Percentiles rank a stretch among this genome's conserved stretches.
These are phyloP conservation scores for Dichotomopilus funicola DNA, from an alignment of 2,329 filamentous ascomycete genomes.

Conservation along the genomic window DNA sequence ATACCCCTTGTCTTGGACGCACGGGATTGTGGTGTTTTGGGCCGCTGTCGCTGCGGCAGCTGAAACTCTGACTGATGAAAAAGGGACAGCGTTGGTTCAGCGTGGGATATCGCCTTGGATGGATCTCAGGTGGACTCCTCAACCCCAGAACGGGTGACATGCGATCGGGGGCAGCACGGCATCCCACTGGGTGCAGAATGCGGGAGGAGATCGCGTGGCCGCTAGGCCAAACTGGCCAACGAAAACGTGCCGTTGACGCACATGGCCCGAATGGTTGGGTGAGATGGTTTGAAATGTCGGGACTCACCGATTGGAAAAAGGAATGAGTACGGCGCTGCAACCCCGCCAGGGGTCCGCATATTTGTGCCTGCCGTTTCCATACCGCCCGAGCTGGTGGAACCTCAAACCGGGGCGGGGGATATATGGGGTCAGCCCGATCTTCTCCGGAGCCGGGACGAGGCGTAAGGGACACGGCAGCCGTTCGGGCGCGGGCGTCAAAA, in stretches of 20 bases:
- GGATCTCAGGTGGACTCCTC: neutral
- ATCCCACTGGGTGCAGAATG: constrained; percentile 19
- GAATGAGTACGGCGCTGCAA: constrained; percentile 39
- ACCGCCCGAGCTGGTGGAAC: constrained; percentile 22
- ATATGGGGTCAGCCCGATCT: neutral
- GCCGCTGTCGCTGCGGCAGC: neutral
- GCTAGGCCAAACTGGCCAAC: constrained; percentile 37
- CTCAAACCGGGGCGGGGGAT: neutral
- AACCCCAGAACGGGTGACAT: neutral
- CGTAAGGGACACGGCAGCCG: neutral
- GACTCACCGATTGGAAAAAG: constrained; percentile 52
- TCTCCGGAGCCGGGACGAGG: constrained; percentile 3
- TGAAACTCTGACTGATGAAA: constrained; percentile 19
- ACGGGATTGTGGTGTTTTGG: neutral
- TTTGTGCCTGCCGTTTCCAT: constrained; percentile 38
- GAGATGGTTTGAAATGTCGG: constrained; percentile 22
- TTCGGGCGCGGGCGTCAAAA: neutral
- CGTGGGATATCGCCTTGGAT: constrained; percentile 14
- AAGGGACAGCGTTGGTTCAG: constrained; percentile 10
- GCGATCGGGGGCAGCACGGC: constrained; percentile 6
- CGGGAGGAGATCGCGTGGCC: constrained; percentile 21
- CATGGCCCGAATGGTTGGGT: constrained; percentile 44
- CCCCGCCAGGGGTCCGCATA: constrained; percentile 39
- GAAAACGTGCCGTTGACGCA: constrained; percentile 36
- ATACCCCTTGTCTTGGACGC: neutral